Evolutionary conservation across 2,329 filamentous ascomycete species (phyloP).

Genomic region (Penicillium expansum): DNA sequence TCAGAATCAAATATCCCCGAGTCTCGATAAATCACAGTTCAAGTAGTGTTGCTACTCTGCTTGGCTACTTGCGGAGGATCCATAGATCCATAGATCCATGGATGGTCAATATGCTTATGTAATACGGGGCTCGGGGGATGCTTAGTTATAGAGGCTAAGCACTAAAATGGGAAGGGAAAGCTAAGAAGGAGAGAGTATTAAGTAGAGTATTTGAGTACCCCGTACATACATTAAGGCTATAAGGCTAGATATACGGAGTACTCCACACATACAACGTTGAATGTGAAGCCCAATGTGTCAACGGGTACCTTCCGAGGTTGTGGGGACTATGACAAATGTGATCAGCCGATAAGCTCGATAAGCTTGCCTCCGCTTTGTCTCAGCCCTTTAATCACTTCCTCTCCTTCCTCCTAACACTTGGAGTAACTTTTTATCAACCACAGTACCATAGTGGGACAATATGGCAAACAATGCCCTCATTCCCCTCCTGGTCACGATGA

Average conservation of each 20-base stretch:
- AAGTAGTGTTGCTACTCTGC: not conserved
- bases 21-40: not conserved
- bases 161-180: not conserved
- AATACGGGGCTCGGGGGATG: too few species aligned
- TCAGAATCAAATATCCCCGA: not conserved
- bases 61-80: not conserved
- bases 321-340: constrained; percentile 1
- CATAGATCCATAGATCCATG: not conserved
- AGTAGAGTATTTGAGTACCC: too few species aligned
- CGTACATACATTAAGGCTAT: too few species aligned
- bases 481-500: constrained; percentile 88
- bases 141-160: too few species aligned
- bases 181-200: not conserved
- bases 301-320: not conserved
- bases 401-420: not conserved
- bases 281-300: not conserved
- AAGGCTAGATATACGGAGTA: too few species aligned
- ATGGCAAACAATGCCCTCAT: constrained; percentile 74
- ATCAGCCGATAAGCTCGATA: constrained; percentile 15
- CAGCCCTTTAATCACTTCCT: not conserved
- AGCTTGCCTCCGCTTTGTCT: constrained; percentile 12
- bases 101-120: not conserved
- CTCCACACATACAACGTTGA: not conserved
- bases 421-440: not conserved
- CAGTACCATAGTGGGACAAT: constrained; percentile 2